Percentiles rank a stretch among this genome's conserved stretches.
Evolutionary conservation across 2,329 filamentous ascomycete genomes (phyloP).

Genomic region (Myriosclerotinia duriaeana): DNA sequence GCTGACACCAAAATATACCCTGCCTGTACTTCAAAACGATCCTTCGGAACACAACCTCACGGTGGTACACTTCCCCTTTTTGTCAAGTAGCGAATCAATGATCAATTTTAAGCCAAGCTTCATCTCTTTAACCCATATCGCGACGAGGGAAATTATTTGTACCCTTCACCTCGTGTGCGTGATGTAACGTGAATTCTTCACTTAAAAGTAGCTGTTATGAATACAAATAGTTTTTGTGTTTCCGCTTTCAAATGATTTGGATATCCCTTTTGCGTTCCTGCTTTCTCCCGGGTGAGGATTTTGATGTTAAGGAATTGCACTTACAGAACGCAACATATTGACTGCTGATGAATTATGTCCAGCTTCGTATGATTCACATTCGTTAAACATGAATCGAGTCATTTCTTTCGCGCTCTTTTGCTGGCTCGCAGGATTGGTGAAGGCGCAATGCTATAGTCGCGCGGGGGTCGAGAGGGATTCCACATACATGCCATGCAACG

Average conservation of each 20-base stretch:
- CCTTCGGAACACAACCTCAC: background rate
- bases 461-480: conserved; percentile 8
- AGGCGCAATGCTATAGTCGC: conserved; percentile 18
- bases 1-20: background rate
- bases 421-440: background rate
- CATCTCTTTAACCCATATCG: background rate
- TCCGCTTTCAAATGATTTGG: no score
- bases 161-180: background rate
- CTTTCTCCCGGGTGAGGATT: background rate
- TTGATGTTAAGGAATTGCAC: background rate
- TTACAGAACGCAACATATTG: background rate
- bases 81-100: background rate
- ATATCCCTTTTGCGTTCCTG: background rate
- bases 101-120: background rate
- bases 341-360: background rate
- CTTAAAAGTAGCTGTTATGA: background rate
- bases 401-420: background rate
- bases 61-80: background rate
- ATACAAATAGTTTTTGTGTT: background rate
- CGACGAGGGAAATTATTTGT: background rate
- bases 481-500: conserved; percentile 18
- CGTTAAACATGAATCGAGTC: background rate
- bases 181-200: background rate
- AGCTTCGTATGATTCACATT: background rate
- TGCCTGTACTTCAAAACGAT: background rate